Evolutionary conservation across 2,329 filamentous ascomycete species (phyloP).

Genomic region (Fusarium sp.): DNA sequence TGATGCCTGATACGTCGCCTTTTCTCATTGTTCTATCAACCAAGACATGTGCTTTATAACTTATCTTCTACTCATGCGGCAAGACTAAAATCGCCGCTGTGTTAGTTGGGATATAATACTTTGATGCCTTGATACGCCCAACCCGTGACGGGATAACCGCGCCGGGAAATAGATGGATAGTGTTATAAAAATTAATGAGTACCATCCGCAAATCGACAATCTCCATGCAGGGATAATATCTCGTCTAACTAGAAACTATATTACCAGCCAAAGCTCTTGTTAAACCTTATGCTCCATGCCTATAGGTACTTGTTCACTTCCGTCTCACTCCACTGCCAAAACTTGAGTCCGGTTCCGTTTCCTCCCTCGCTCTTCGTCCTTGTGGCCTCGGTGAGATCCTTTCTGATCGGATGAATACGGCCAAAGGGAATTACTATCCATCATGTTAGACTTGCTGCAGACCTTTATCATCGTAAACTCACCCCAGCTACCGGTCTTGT

Average conservation of each 20-base stretch:
- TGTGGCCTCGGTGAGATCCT: neutral
- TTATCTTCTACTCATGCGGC: neutral
- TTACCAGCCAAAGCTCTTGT: neutral
- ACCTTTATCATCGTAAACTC: neutral
- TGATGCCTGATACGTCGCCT: neutral
- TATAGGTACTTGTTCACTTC: neutral
- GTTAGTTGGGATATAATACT: too few species aligned
- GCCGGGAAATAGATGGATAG: too few species aligned
- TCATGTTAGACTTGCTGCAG: neutral
- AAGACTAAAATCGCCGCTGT: too few species aligned
- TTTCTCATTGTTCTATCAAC: neutral
- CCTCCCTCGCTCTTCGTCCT: neutral
- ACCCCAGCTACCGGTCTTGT: neutral
- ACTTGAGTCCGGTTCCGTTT: neutral
- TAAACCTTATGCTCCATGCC: neutral
- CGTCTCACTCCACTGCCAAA: neutral
- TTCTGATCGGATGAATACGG: neutral
- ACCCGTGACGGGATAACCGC: too few species aligned
- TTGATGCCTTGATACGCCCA: too few species aligned
- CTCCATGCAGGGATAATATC: neutral
- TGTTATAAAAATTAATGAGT: neutral
- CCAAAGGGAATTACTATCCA: neutral
- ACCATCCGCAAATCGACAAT: neutral
- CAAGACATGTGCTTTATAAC: neutral
- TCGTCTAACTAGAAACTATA: neutral